Evolutionary conservation across 768 basidiomycete species (phyloP).

Genomic region (Leccinum olivaceopallidum): DNA sequence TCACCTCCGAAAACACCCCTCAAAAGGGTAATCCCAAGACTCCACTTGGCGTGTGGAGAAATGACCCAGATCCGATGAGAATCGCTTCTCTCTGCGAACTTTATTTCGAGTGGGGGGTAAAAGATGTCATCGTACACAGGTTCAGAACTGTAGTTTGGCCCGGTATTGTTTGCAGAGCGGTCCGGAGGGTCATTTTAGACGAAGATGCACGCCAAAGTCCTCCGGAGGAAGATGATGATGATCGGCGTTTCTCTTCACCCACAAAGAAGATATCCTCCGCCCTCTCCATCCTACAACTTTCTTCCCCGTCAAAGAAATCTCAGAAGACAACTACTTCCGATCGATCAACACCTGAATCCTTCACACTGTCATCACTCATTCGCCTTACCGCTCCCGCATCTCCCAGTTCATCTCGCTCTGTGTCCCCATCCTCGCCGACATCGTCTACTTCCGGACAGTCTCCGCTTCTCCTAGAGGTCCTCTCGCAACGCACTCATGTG

Average conservation of each 20-base stretch:
- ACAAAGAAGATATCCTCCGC: conserved; percentile 15
- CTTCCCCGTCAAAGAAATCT: conserved; percentile 19
- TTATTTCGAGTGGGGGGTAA: conserved; percentile 92
- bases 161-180: conserved; percentile 64
- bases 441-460: conserved; percentile 35
- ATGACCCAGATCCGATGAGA: conserved; percentile 67
- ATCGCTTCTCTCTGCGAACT: conserved; percentile 82
- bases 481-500: conserved; percentile 61
- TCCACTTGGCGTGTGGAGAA: conserved; percentile 44
- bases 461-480: conserved; percentile 63
- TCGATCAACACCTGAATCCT: conserved; percentile 2
- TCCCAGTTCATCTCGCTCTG: conserved; percentile 5
- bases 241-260: conserved; percentile 12
- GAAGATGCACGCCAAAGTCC: conserved; percentile 34
- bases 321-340: conserved; percentile 1
- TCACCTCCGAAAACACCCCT: conserved; percentile 63
- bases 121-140: conserved; percentile 77
- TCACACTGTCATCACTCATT: conserved; percentile 19
- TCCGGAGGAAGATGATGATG: not conserved
- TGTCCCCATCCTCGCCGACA: conserved; percentile 3
- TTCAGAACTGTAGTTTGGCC: conserved; percentile 86
- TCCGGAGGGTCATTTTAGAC: conserved; percentile 64
- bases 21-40: conserved; percentile 34
- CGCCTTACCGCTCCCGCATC: conserved; percentile 8
- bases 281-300: conserved; percentile 17